phyloP scores from a whole-genome alignment of 2,329 filamentous ascomycete genomes.

The Stemphylium vesicarium region DNA sequence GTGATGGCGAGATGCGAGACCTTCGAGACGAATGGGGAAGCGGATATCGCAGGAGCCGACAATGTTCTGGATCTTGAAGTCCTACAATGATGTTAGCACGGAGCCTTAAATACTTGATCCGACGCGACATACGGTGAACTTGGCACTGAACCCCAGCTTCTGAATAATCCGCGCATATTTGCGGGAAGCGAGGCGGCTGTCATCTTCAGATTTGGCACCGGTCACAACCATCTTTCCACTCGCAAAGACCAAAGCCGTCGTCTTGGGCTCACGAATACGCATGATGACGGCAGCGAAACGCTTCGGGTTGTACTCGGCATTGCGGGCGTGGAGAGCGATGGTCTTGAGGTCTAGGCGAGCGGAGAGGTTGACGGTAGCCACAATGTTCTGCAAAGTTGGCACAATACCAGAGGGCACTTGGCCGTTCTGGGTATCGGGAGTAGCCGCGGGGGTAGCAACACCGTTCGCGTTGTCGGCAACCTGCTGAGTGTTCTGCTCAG shows the following conservation, averaged over 20 bases:
- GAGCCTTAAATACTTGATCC: slow-evolving; percentile 16
- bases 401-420: slow-evolving; percentile 70
- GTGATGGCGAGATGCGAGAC: slow-evolving; percentile 94
- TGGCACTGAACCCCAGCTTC: slow-evolving; percentile 98
- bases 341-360: slow-evolving; percentile 98
- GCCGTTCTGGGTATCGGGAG: slow-evolving; percentile 76
- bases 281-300: slow-evolving; percentile 99
- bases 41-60: slow-evolving; percentile 99
- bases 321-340: slow-evolving; percentile 95
- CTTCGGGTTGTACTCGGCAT: slow-evolving; percentile 99
- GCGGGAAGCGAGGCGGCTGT: slow-evolving; percentile 93
- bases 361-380: slow-evolving; percentile 99
- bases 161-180: slow-evolving; percentile 99
- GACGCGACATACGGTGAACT: slow-evolving; percentile 71
- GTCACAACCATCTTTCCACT: slow-evolving; percentile 99
- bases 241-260: slow-evolving; percentile 95
- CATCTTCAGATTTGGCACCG: slow-evolving; percentile 96
- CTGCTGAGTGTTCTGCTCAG: slow-evolving; percentile 69
- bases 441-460: slow-evolving; percentile 89
- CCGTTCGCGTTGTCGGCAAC: slow-evolving; percentile 63
- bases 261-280: slow-evolving; percentile 99
- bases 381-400: slow-evolving; percentile 71
- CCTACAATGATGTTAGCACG: slow-evolving; percentile 48
- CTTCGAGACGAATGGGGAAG: slow-evolving; percentile 96
- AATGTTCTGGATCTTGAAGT: slow-evolving; percentile 98